A percentile compares a stretch with the other conserved stretches of the same genome.
These are phyloP conservation scores for Stachybotrys elegans DNA, from an alignment of 2,329 filamentous ascomycete genomes.

Conservation along the genomic window DNA sequence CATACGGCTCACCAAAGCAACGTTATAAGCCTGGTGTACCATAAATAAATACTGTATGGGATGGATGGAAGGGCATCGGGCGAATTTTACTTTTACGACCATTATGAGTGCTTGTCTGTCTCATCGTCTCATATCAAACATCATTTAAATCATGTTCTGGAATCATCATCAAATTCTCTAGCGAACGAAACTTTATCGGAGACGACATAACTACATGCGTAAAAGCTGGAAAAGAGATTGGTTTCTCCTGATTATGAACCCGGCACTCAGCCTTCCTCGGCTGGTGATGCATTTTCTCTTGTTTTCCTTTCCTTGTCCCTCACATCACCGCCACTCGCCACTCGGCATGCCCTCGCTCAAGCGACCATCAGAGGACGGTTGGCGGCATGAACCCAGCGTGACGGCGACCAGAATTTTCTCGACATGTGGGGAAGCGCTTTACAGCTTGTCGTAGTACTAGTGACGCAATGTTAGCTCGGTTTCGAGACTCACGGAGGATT, in stretches of 20 bases:
- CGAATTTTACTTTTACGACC: no score
- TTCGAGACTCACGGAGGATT: constrained; percentile 62
- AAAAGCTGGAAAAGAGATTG: constrained; percentile 31
- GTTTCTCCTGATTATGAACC: constrained; percentile 32
- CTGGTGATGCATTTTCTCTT: constrained; percentile 11
- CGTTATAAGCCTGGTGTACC: no score
- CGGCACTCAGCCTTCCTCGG: constrained; percentile 25
- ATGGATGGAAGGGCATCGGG: no score
- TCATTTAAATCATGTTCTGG: no score
- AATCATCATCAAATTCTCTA: no score
- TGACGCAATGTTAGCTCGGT: constrained; percentile 14
- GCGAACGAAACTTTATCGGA: constrained; percentile 28
- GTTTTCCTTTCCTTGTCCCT: constrained; percentile 24
- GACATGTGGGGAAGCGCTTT: constrained; percentile 46
- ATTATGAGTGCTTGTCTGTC: no score
- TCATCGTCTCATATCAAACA: no score
- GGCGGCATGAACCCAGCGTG: constrained; percentile 35
- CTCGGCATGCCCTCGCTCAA: constrained; percentile 20
- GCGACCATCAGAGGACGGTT: constrained; percentile 26
- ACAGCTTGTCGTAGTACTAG: constrained; percentile 99
- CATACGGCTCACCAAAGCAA: no score
- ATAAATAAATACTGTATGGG: no score
- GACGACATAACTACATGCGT: constrained; percentile 39
- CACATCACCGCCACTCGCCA: constrained; percentile 16
- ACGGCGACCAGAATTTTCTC: constrained; percentile 41